phyloP scores from a whole-genome alignment of 495 filamentous ascomycete species.

The Chaetomium cochliodes region DNA sequence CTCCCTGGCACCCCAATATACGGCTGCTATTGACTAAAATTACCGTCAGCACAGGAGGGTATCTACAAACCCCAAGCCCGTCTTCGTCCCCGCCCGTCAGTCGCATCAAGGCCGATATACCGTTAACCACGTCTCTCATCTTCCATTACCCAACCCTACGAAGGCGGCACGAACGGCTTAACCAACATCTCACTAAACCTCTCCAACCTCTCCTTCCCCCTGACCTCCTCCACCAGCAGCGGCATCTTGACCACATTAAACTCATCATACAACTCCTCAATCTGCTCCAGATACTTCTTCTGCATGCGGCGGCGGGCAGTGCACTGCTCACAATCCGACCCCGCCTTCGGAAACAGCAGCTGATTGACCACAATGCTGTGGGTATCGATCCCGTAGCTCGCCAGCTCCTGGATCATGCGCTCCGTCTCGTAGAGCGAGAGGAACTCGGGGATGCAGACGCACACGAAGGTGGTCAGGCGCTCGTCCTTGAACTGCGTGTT shows the following conservation, averaged over 20 bases:
- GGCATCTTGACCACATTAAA: constrained; percentile 99
- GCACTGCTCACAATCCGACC: constrained; percentile 89
- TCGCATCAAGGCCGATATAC: too few relatives aligned
- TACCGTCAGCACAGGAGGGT: neutral
- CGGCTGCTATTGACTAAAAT: neutral
- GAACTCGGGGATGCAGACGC: constrained; percentile 98
- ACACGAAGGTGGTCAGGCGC: constrained; percentile 95
- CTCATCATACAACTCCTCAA: constrained; percentile 97
- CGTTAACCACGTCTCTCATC: too few relatives aligned
- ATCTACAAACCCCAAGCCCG: neutral
- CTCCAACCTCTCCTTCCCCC: constrained; percentile 90
- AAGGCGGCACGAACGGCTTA: constrained; percentile 76
- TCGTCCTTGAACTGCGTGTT: constrained; percentile 98
- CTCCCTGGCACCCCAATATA: neutral
- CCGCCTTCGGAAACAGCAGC: constrained; percentile 85
- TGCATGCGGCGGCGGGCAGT: constrained; percentile 96
- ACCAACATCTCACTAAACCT: constrained; percentile 93
- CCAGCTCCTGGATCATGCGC: constrained; percentile 98
- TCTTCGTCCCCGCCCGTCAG: neutral
- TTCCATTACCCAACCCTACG: constrained; percentile 27
- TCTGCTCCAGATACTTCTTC: constrained; percentile 98
- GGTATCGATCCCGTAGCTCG: constrained; percentile 90
- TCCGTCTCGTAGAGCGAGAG: constrained; percentile 97
- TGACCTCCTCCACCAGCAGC: constrained; percentile 87
- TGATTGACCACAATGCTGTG: constrained; percentile 98